Base-by-base conservation (phyloP, 306 rosid species). In the Mimosa pudica region DNA sequence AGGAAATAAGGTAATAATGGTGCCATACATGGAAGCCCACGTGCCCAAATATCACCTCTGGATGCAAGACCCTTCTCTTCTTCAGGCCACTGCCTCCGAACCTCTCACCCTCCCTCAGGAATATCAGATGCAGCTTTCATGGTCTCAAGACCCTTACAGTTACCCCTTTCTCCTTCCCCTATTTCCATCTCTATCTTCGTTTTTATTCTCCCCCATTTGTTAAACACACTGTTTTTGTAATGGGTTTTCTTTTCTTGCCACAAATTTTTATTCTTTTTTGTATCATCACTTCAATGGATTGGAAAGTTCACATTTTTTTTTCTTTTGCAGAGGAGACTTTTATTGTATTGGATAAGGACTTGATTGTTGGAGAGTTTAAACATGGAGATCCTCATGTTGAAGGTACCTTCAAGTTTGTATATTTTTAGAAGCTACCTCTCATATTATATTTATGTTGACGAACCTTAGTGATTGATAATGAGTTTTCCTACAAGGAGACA, bases 41-140 rank as follows among this genome's bases (percentile, higher is more conserved):
- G 98, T 95, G 0, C 93, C 95, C 1, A 88, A 85, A 76, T 95
- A 95, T 83, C 98, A 92, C 24, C 52, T 78, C 2, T 95, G 98
- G 98, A 92, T 95, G 98, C 88, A 85, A 82, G 88, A 91, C 82
- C 92, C 92, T 2, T 85, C 88, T 75, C 91, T 95, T 18, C 98
- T 92, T 75, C 81, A 91, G 84, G 98, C 97, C 84, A 95, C 98
- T 0, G 97, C 83, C 11, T 92, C 97, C 20, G 98, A 95, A 10
- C 98, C 98, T 49, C 97, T 95, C 57, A 78, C 94, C 52, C 93
- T 95, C 13, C 84, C 91, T 4, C 89, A 91, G 80, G 98, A 95
- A 79, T 95, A 84, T 79, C 87, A 80, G 73, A 95, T 95, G 98
- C 98, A 90, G 85, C 90, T 89, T 70, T 89, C 98, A 1, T 95